phyloP scores from a whole-genome alignment of 164 flowering plant genomes.

The Aristolochia contorta region DNA sequence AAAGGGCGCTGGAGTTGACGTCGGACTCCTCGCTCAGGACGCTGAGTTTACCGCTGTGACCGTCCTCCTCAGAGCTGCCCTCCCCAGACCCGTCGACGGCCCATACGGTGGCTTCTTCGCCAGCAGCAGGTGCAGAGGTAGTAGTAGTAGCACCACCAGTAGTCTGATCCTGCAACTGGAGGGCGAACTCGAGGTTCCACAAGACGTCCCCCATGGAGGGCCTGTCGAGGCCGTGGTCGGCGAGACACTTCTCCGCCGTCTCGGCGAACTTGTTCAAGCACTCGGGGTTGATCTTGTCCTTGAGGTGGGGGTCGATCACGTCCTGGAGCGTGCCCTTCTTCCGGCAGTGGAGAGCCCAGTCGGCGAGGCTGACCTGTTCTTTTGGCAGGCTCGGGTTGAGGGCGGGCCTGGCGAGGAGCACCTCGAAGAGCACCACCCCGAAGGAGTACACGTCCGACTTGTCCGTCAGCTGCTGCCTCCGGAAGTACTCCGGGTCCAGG shows the following conservation, averaged over 20 bases:
- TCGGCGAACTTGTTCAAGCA: slow-evolving; percentile 24
- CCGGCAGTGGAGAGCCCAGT: slow-evolving; percentile 25
- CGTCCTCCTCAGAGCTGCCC: slow-evolving; percentile 2
- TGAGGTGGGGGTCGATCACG: slow-evolving; percentile 28
- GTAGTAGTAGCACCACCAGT: too few relatives aligned
- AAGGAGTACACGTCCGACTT: slow-evolving; percentile 18
- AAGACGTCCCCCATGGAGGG: slow-evolving; percentile 39
- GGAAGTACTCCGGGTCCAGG: slow-evolving; percentile 16
- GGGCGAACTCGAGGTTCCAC: slow-evolving; percentile 22
- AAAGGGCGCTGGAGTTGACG: slow-evolving; percentile 15
- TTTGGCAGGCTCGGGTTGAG: slow-evolving; percentile 39
- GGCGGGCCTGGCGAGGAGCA: slow-evolving; percentile 42
- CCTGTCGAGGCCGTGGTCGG: slow-evolving; percentile 23
- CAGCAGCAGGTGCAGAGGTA: too few relatives aligned
- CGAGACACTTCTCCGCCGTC: slow-evolving; percentile 19
- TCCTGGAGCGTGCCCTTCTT: slow-evolving; percentile 19
- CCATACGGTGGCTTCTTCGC: too few relatives aligned
- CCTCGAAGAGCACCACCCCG: slow-evolving; percentile 27
- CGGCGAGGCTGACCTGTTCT: slow-evolving; percentile 49
- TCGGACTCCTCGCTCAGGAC: slow-evolving; percentile 13
- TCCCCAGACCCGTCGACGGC: slow-evolving; percentile 3
- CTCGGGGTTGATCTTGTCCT: slow-evolving; percentile 22
- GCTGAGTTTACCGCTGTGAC: slow-evolving; percentile 12
- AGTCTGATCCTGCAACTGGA: slow-evolving; percentile 37
- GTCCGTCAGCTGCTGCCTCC: slow-evolving; percentile 13